Conservation (phyloP, 2,329 filamentous ascomycete genomes). For the Phyllosticta citribraziliensis region DNA sequence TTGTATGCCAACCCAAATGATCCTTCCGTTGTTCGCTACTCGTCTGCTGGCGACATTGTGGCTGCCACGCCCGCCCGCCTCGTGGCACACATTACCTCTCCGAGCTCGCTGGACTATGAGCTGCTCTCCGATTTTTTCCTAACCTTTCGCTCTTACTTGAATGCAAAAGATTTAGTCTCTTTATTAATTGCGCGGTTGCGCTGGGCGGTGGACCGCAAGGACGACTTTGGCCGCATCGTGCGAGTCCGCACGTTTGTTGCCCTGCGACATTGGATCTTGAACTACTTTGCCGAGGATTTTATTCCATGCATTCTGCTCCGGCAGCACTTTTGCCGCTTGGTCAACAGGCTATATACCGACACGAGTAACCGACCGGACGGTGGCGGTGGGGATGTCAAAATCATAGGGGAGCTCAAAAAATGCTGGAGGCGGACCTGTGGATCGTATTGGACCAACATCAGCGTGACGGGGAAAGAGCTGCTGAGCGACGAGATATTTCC, state of each 20-base stretch:
- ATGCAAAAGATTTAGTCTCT: conserved; percentile 63
- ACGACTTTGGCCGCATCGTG: conserved; percentile 87
- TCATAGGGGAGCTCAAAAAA: conserved; percentile 87
- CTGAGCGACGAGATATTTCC: conserved; percentile 61
- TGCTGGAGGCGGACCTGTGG: conserved; percentile 91
- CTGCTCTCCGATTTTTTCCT: conserved; percentile 96
- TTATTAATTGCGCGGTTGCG: conserved; percentile 76
- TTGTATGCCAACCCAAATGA: conserved; percentile 78
- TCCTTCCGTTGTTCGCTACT: conserved; percentile 71
- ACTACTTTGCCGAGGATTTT: conserved; percentile 96
- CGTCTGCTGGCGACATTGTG: conserved; percentile 63
- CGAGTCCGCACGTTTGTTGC: conserved; percentile 92
- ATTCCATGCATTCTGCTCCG: conserved; percentile 65
- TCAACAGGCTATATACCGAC: conserved; percentile 55
- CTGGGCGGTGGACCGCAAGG: conserved; percentile 72
- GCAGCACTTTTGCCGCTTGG: conserved; percentile 64
- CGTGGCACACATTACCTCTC: conserved; percentile 92
- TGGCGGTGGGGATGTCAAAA: conserved; percentile 63
- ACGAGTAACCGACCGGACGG: conserved; percentile 42
- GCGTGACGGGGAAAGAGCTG: conserved; percentile 49
- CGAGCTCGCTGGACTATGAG: conserved; percentile 92
- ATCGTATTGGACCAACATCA: conserved; percentile 73
- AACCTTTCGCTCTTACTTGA: conserved; percentile 82
- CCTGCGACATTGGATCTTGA: conserved; percentile 91
- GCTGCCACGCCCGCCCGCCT: conserved; percentile 86